Conservation (phyloP, 768 basidiomycete species). For the Agaricus sinodeliciosus region DNA sequence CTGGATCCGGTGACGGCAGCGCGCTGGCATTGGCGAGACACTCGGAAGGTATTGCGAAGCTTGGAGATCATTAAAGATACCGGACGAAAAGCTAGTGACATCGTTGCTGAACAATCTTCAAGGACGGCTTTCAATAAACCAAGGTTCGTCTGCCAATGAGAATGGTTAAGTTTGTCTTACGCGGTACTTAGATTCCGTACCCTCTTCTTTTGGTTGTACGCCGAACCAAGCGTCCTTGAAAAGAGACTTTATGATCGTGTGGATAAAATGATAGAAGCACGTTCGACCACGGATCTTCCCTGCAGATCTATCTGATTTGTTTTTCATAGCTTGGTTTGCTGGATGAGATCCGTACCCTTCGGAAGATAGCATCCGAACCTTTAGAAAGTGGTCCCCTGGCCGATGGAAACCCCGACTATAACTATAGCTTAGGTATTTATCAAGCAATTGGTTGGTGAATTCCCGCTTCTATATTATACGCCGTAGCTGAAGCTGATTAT, state of each 20-base stretch:
- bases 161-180: neutral
- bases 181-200: constrained; percentile 63
- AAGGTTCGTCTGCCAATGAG: constrained; percentile 35
- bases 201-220: constrained; percentile 88
- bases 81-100: constrained; percentile 57
- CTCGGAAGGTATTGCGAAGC: constrained; percentile 81
- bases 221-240: constrained; percentile 55
- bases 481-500: neutral
- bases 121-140: constrained; percentile 29
- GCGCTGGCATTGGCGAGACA: constrained; percentile 96
- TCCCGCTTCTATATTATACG: constrained; percentile 1
- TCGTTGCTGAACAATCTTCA: constrained; percentile 56
- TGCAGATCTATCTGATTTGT: neutral
- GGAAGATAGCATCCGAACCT: constrained; percentile 21
- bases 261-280: constrained; percentile 84
- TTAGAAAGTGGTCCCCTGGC: neutral
- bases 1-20: constrained; percentile 71
- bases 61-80: constrained; percentile 72
- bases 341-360: constrained; percentile 64
- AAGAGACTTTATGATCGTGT: constrained; percentile 73
- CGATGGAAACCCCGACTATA: constrained; percentile 17
- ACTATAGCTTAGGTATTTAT: constrained; percentile 83
- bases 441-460: constrained; percentile 75
- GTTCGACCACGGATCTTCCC: constrained; percentile 10
- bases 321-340: constrained; percentile 64